Evolutionary conservation across 805 yeast genomes (phyloP).

Genomic region (Metschnikowia vanudenii): DNA sequence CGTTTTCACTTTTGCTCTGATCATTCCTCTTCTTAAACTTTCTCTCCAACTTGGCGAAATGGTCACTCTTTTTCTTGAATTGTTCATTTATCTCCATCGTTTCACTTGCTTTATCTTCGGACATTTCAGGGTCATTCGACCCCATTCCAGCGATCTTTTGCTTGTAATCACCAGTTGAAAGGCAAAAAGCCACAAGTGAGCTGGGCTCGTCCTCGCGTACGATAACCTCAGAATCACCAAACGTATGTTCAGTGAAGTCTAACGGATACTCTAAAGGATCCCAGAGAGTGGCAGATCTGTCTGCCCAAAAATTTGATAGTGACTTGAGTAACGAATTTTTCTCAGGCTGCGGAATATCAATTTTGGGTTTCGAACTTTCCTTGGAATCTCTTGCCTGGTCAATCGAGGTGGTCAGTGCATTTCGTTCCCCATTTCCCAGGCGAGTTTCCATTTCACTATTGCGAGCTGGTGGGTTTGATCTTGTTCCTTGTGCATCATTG

Average conservation of each 20-base stretch:
- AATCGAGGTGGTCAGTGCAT: not conserved
- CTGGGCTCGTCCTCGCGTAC: constrained; percentile 97
- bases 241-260: constrained; percentile 78
- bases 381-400: not conserved
- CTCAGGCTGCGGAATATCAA: constrained; percentile 51
- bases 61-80: constrained; percentile 33
- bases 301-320: constrained; percentile 93
- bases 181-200: constrained; percentile 88
- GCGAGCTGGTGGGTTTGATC: not conserved
- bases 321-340: constrained; percentile 77
- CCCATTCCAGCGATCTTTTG: constrained; percentile 52
- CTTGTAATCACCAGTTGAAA: constrained; percentile 79
- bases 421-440: not conserved
- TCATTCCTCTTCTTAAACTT: constrained; percentile 35
- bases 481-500: constrained; percentile 1
- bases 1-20: constrained; percentile 24
- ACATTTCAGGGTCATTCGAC: constrained; percentile 10
- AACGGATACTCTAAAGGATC: constrained; percentile 86
- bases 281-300: constrained; percentile 93
- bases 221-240: constrained; percentile 89
- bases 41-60: constrained; percentile 41
- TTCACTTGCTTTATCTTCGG: constrained; percentile 14
- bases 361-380: constrained; percentile 10
- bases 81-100: constrained; percentile 29
- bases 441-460: not conserved